Evolutionary conservation across 345 rosid species (phyloP).

Genomic region (Brassica carinata): DNA sequence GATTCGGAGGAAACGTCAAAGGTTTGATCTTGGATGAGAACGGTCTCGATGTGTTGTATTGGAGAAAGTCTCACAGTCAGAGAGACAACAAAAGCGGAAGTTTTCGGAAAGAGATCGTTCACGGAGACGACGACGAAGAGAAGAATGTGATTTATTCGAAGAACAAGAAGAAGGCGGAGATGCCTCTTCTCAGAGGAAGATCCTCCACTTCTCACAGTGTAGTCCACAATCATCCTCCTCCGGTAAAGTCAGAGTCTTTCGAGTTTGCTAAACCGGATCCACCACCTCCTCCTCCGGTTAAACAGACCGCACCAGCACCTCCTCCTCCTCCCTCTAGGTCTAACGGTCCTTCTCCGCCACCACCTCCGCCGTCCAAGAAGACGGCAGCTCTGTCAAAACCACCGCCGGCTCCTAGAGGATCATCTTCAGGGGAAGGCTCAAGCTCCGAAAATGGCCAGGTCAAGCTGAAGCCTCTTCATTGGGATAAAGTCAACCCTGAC

Average conservation of each 20-base stretch:
- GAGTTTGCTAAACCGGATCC: conserved; percentile 4
- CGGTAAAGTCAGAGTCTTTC: conserved; percentile 22
- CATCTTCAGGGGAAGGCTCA: conserved; percentile 35
- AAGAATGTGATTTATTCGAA: conserved; percentile 24
- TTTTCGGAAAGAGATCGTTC: conserved; percentile 18
- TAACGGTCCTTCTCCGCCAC: conserved; percentile 39
- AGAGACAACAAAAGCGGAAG: conserved; percentile 22
- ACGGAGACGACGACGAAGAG: conserved; percentile 15
- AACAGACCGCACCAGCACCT: conserved; percentile 30
- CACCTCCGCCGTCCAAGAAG: conserved; percentile 46
- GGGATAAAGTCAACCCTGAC: conserved; percentile 78
- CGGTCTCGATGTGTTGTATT: conserved; percentile 57
- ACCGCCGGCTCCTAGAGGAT: conserved; percentile 44
- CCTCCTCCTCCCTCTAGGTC: conserved; percentile 38
- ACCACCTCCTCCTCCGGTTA: conserved; percentile 26
- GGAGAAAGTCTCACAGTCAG: conserved; percentile 46
- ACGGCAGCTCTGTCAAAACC: conserved; percentile 37
- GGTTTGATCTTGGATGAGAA: conserved; percentile 51
- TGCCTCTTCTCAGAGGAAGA: conserved; percentile 67
- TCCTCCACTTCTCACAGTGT: conserved; percentile 56
- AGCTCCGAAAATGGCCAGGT: conserved; percentile 47
- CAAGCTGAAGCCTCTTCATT: conserved; percentile 80
- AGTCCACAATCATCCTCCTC: conserved; percentile 23
- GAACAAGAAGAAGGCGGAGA: conserved; percentile 40
- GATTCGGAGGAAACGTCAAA: conserved; percentile 46